phyloP scores from a whole-genome alignment of 129 eudicot species.

The Flaveria sonorensis region DNA sequence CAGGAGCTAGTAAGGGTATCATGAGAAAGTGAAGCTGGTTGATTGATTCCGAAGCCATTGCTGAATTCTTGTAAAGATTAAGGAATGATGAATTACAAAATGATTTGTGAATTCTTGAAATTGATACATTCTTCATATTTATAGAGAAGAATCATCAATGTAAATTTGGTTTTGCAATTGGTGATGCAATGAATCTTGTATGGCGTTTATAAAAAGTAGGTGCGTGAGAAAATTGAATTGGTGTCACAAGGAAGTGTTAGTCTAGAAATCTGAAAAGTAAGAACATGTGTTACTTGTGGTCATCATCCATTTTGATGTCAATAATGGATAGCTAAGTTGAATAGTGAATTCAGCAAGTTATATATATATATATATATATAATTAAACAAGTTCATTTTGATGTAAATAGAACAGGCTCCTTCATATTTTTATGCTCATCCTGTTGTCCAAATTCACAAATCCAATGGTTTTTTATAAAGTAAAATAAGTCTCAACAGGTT shows the following conservation, averaged over 20 bases:
- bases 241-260: constrained; percentile 10
- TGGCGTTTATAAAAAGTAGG: constrained; percentile 7
- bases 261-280: constrained; percentile 9
- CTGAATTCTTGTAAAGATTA: no score
- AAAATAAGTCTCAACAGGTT: neutral
- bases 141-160: neutral
- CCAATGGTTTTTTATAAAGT: no score
- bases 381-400: no score
- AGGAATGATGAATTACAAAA: no score
- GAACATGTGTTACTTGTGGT: no score
- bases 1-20: constrained; percentile 52
- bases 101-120: neutral
- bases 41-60: constrained; percentile 27
- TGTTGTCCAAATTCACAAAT: no score
- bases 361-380: no score
- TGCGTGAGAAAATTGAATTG: neutral
- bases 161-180: neutral
- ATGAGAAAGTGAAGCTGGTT: constrained; percentile 48
- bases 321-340: no score
- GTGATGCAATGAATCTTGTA: neutral
- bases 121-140: neutral
- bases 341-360: no score
- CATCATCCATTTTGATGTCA: no score
- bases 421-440: no score
- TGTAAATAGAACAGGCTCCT: no score